Percentiles rank a stretch among this genome's conserved stretches.
Conservation (phyloP, 257 asterid genomes). For the Ilex asprella region DNA sequence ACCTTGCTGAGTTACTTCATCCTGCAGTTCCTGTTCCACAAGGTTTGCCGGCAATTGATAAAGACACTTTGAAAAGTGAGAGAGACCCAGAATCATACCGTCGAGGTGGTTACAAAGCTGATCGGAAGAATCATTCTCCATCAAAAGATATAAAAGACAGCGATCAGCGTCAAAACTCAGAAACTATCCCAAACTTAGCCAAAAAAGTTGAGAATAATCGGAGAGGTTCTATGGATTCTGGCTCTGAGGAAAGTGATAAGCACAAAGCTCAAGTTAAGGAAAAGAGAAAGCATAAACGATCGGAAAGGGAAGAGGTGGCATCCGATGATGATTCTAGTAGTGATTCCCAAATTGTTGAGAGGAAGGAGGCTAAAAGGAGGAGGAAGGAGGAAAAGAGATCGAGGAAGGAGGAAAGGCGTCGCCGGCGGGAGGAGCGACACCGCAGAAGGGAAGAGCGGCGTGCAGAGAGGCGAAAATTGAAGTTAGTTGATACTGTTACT, state of each 20-base stretch:
- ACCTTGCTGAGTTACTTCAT: slow-evolving; percentile 28
- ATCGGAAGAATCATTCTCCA: slow-evolving; percentile 28
- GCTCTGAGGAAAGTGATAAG: slow-evolving; percentile 44
- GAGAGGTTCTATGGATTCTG: slow-evolving; percentile 40
- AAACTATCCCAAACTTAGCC: slow-evolving; percentile 27
- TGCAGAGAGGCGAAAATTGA: slow-evolving; percentile 49
- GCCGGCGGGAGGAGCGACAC: slow-evolving; percentile 63
- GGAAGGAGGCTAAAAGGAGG: slow-evolving; percentile 73
- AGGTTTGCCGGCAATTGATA: slow-evolving; percentile 27
- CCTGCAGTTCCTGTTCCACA: slow-evolving; percentile 29
- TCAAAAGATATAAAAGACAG: slow-evolving; percentile 27
- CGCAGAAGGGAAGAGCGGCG: slow-evolving; percentile 62
- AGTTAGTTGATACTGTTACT: slow-evolving; percentile 43
- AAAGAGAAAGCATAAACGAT: slow-evolving; percentile 60
- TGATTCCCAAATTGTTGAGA: slow-evolving; percentile 65
- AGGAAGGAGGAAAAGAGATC: slow-evolving; percentile 70
- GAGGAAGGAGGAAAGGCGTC: slow-evolving; percentile 71
- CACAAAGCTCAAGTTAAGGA: slow-evolving; percentile 37
- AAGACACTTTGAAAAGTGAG: slow-evolving; percentile 23
- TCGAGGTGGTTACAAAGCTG: slow-evolving; percentile 25
- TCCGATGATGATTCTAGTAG: slow-evolving; percentile 63
- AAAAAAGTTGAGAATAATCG: slow-evolving; percentile 35
- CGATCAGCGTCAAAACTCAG: slow-evolving; percentile 23
- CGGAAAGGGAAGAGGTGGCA: slow-evolving; percentile 35
- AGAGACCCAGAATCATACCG: slow-evolving; percentile 35